phyloP scores from a whole-genome alignment of 179 eudicot genomes.

The Amaranthus tricolor region DNA sequence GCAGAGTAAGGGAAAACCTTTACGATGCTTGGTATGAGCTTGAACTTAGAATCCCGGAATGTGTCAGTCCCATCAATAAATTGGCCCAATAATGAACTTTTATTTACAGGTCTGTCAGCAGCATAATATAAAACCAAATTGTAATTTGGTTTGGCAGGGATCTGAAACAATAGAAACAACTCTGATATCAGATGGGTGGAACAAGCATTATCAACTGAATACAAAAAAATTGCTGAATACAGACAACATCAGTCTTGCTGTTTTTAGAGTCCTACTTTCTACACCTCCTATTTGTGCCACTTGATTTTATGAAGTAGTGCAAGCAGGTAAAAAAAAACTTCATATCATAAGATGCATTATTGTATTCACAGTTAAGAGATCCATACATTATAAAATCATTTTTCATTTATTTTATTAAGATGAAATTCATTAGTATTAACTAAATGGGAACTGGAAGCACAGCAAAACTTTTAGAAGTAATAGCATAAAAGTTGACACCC shows the following conservation, averaged over 20 bases:
- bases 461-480: not conserved
- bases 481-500: not conserved
- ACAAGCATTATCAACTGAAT: not conserved
- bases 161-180: constrained; percentile 40
- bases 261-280: not conserved
- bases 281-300: not conserved
- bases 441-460: not conserved
- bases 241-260: not conserved
- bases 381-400: not conserved
- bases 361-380: not conserved
- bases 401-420: not conserved
- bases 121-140: constrained; percentile 92
- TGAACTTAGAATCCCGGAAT: constrained; percentile 89
- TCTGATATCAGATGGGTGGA: constrained; percentile 1
- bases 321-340: not conserved
- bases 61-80: constrained; percentile 79
- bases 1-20: constrained; percentile 48
- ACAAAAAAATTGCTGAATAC: not conserved
- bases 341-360: not conserved
- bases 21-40: constrained; percentile 91
- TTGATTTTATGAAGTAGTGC: not conserved
- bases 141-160: constrained; percentile 94
- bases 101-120: constrained; percentile 76
- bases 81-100: constrained; percentile 65
- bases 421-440: not conserved